These are phyloP conservation scores for Neocatenulostroma microsporum DNA, from an alignment of 2,329 filamentous ascomycete species.

Conservation along the genomic window DNA sequence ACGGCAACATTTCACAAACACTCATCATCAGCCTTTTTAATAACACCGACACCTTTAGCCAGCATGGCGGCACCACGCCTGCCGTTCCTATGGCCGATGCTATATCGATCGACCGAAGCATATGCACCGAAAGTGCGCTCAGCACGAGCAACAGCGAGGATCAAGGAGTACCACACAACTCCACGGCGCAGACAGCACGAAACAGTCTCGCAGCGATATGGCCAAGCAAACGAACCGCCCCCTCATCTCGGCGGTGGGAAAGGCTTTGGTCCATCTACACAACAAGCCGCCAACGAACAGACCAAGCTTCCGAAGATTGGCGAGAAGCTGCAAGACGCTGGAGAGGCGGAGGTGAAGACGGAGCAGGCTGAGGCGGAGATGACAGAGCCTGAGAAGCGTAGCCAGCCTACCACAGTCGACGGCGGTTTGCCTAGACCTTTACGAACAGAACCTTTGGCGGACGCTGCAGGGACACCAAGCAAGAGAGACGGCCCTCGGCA, in stretches of 20 bases:
- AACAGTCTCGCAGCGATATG: slow-evolving; percentile 35
- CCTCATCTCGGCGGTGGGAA: slow-evolving; percentile 30
- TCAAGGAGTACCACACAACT: slow-evolving; percentile 28
- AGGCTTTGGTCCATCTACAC: slow-evolving; percentile 14
- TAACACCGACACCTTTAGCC: no score
- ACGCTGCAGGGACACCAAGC: slow-evolving; percentile 9
- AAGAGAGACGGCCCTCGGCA: not conserved
- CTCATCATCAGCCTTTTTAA: no score
- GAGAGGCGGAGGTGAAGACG: slow-evolving; percentile 20
- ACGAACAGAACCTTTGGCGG: slow-evolving; percentile 18
- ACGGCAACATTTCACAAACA: no score
- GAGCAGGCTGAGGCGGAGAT: slow-evolving; percentile 11
- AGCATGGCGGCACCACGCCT: slow-evolving; percentile 41
- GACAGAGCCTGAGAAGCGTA: slow-evolving; percentile 11
- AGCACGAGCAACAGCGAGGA: slow-evolving; percentile 18
- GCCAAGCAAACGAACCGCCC: slow-evolving; percentile 41
- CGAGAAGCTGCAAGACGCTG: slow-evolving; percentile 22
- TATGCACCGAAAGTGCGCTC: slow-evolving; percentile 17
- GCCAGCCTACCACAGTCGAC: slow-evolving; percentile 14
- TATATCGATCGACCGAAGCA: slow-evolving; percentile 31
- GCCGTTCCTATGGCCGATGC: slow-evolving; percentile 41
- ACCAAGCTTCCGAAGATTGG: slow-evolving; percentile 25
- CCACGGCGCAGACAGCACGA: slow-evolving; percentile 26
- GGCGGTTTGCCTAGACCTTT: slow-evolving; percentile 6
- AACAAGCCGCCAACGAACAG: slow-evolving; percentile 8